A percentile compares a stretch with the other conserved stretches of the same genome.
phyloP scores from a whole-genome alignment of 352 stramenopile genomes.

The Phytophthora pini region DNA sequence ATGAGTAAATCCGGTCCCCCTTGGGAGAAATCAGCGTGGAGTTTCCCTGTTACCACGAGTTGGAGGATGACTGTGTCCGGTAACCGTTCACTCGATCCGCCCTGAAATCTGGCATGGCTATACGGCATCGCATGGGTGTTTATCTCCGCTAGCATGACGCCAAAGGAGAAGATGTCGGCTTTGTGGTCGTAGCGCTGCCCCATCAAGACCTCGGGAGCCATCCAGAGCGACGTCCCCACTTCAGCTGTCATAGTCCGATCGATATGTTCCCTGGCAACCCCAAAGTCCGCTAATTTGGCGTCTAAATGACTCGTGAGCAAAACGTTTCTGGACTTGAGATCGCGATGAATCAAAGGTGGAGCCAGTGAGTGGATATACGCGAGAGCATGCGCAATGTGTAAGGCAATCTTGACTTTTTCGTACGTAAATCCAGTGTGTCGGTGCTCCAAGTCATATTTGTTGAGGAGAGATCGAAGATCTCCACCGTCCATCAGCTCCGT shows the following conservation, averaged over 20 bases:
- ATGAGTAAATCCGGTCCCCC: constrained; percentile 6
- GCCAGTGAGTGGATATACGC: neutral
- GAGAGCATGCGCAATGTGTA: neutral
- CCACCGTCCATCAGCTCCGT: neutral
- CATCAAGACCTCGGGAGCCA: constrained; percentile 48
- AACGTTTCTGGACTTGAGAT: constrained; percentile 26
- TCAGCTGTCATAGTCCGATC: constrained; percentile 39
- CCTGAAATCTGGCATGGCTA: constrained; percentile 8
- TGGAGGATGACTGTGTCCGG: constrained; percentile 24
- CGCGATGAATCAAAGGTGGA: neutral
- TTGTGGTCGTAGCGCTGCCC: constrained; percentile 32
- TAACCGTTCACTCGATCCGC: neutral
- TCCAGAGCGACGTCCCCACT: constrained; percentile 40
- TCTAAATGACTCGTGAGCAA: constrained; percentile 28
- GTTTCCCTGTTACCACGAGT: constrained; percentile 26
- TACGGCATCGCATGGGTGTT: constrained; percentile 38
- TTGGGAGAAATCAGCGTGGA: constrained; percentile 34
- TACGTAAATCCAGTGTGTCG: neutral
- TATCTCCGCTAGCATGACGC: constrained; percentile 34
- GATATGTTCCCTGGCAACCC: constrained; percentile 22
- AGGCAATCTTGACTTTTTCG: neutral
- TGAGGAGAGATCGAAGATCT: neutral
- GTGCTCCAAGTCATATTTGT: neutral
- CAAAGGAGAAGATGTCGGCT: constrained; percentile 34
- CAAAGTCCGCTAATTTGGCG: constrained; percentile 55